Evolutionary conservation across 805 yeast genomes (phyloP), one percentile per base, ranked within the genome.

Genomic region (Wickerhamiella bombiphila): DNA sequence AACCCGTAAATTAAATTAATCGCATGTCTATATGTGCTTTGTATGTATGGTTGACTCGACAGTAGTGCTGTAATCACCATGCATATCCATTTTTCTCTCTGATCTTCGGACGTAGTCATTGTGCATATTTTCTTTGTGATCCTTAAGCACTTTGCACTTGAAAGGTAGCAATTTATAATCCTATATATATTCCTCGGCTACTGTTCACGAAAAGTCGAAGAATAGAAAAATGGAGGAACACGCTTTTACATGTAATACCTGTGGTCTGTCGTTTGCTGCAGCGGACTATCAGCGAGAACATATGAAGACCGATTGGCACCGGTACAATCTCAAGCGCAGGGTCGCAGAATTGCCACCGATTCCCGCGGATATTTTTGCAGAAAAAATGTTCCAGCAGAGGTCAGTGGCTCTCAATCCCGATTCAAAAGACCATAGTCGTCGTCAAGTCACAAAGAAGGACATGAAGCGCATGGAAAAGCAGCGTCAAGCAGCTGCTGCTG

Each of bases 281-380:
- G 77, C 93, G n/a, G 91, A 77, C 44, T 65, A 76, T 41, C 98
- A 91, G 61, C 68, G 97, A 44, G 69, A 69, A 46, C 98, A 91
- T 56, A 91, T 91, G 98, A 83, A 81, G 55, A 76, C 94, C 2
- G 98, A 91, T 40, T 91, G 98, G 98, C 98, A 91, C 55, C 70
- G 98, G 45, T 91, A 91, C 59, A 91, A 91, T 53, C 68, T 91
- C 53, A 91, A 91, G 55, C 74, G 98, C 61, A 71, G 94, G 51
- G 94, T 91, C 22, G 94, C 95, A 1, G 69, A 70, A 22, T 60
- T 85, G 41, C 77, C 86, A 5, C 77, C 93, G 1, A 72, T 85
- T 22, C 60, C 75, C 15, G 72, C 82, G 2, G 79, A 67, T 29
- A 59, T 69, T 2, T 80, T 80, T 57, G 80, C 80, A 16, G 80